Evolutionary conservation across 2,329 filamentous ascomycete species (phyloP), one percentile per base, ranked within the genome.

Genomic region (Teratosphaeria zuluensis): DNA sequence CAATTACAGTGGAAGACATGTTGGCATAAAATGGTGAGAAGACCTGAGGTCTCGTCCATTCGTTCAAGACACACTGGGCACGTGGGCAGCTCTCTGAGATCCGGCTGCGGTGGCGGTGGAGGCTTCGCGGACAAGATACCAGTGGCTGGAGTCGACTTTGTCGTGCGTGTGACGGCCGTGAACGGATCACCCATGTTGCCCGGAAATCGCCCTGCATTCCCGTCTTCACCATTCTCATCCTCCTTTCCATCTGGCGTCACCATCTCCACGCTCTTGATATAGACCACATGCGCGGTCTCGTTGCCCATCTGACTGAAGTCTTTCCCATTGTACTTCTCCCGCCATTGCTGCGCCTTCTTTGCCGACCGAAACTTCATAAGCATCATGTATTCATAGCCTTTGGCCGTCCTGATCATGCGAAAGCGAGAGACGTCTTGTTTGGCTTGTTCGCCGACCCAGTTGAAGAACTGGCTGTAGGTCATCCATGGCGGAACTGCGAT

Each of bases 1-100:
- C 94, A 99, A 1, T 87, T 92, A 70, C 94, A 97, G 72, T 99
- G 94, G 70, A 99, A 99, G 56, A 97, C 90, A 68, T 99, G 94
- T 69, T 97, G 92, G 71, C 94, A 99, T 32, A 95, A 86, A 48
- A 97, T 97, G 0, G 94, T 99, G 70, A 99, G 84, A 2, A 99
- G 79, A 0, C 94, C 94, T 0, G 91, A 95, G 0, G 92, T 96
- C 72, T 97, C 92, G 69, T 99, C 94, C 94, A 99, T 99, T 54
- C 92, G 87, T 73, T 99, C 94, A 4, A 99, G 81, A 65, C 94
- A 99, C 9, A 99, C 94, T 0, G 94, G 92, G 64, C 94, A 99
- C 1, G 94, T 97, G 1, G 94, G 94, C 12, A 99, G 78, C 75
- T 99, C 94, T 57, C 96, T 82, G 1, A 97, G 80, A 55, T 89